These are phyloP conservation scores for Salix caprea DNA, from an alignment of 345 rosid genomes.

Conservation along the genomic window DNA sequence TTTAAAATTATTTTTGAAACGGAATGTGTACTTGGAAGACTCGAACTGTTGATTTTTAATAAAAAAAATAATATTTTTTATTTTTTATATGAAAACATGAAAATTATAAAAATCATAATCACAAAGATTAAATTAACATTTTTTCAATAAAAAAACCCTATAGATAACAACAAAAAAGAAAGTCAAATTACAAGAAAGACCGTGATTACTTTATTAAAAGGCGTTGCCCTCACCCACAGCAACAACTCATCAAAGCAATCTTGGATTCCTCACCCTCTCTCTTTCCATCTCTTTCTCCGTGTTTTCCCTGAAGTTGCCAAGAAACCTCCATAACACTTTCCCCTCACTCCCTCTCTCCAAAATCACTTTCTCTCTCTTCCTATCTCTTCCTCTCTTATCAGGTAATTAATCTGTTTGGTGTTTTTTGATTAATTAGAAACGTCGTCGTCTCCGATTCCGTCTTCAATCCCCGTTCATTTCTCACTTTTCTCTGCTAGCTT, in stretches of 20 bases:
- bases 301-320: not conserved
- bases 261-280: not conserved
- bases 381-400: not conserved
- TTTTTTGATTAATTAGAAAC: not conserved
- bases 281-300: not conserved
- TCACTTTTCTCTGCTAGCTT: not conserved
- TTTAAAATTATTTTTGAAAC: too few relatives aligned
- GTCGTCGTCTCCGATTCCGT: not conserved
- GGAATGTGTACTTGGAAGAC: too few relatives aligned
- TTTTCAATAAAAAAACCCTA: too few relatives aligned
- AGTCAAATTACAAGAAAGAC: not conserved
- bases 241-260: not conserved
- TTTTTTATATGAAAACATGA: too few relatives aligned
- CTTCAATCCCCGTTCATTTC: not conserved
- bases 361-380: not conserved
- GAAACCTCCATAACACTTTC: not conserved
- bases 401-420: not conserved
- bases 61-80: too few relatives aligned
- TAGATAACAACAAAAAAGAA: not conserved
- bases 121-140: too few relatives aligned
- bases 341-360: constrained; percentile 7
- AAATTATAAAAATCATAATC: too few relatives aligned
- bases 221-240: not conserved
- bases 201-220: not conserved
- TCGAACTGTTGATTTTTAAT: too few relatives aligned